A percentile compares a stretch with the other conserved stretches of the same genome.
Evolutionary conservation across 1,139 yeast species (phyloP).

Genomic region (Saccharomycopsis hybrid): DNA sequence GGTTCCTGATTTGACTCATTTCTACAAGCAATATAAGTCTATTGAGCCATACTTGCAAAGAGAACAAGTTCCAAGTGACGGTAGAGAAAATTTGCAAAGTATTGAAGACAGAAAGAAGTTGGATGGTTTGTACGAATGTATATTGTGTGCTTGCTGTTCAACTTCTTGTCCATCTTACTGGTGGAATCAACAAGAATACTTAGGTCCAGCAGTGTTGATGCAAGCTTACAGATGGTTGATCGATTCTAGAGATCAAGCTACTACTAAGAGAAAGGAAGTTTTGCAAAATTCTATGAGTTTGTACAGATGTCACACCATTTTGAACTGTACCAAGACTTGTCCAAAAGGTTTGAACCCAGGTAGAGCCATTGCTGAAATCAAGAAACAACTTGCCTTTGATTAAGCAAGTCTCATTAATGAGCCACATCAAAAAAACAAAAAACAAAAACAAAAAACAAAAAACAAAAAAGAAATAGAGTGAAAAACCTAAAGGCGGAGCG

Average conservation of each 20-base stretch:
- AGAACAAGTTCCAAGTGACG: conserved; percentile 73
- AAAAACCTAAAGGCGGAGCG: no score
- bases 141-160: conserved; percentile 97
- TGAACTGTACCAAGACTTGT: conserved; percentile 97
- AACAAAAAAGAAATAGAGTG: no score
- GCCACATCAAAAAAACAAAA: no score
- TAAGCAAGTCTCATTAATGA: no score
- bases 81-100: conserved; percentile 88
- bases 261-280: conserved; percentile 74
- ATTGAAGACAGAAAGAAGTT: conserved; percentile 92
- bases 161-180: conserved; percentile 99
- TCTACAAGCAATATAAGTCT: conserved; percentile 97
- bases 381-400: conserved; percentile 84
- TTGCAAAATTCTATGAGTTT: conserved; percentile 95
- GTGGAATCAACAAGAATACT: conserved; percentile 99
- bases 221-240: conserved; percentile 99
- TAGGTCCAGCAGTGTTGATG: conserved; percentile 98
- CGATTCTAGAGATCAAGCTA: conserved; percentile 94
- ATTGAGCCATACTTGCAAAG: conserved; percentile 96
- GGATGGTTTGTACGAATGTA: conserved; percentile 96
- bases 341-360: conserved; percentile 99
- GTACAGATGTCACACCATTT: conserved; percentile 98
- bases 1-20: conserved; percentile 96
- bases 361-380: conserved; percentile 92
- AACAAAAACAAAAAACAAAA: no score